Evolutionary conservation across 345 rosid genomes (phyloP), one percentile per base, ranked within the genome.

Genomic region (Pugionium cornutum): DNA sequence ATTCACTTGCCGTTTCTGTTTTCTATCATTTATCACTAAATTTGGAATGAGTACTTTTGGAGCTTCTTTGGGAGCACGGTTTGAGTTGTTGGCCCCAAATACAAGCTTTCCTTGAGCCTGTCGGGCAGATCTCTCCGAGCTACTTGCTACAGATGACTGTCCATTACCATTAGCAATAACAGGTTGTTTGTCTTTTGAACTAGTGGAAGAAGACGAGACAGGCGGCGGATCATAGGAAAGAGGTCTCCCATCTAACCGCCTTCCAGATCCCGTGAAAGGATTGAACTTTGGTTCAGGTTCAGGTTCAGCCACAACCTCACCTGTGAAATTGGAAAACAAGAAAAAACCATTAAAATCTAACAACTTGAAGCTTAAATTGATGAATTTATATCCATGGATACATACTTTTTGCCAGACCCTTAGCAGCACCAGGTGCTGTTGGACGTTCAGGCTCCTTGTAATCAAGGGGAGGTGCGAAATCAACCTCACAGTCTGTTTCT

Each of bases 401-500:
- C 25, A 27, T 56, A 87, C 95, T 90, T 86, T 81, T 84, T 10
- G 85, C 50, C 0, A 60, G 31, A 61, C 78, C 80, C 78, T 75
- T 87, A 73, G 78, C 64, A 32, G 74, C 61, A 46, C 75, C 51
- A 3, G 90, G 81, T 75, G 18, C 18, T 18, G 18, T 18, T 18
- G 18, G 18, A 18, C 66, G 84, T 75, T 79, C 90, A 40, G 97
- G 97, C 53, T 90, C 97, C 69, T 83, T 86, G 83, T 87, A 90
- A 79, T 90, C 97, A 60, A 90, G 72, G 3, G 97, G 97, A 78
- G 95, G 92, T 8, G 97, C 97, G 70, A 90, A 90, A 73, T 90
- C 97, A 66, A 90, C 97, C 77, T 87, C 97, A 64, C 97, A 90
- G 66, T 90, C 97, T 4, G 97, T 90, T 86, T 90, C 97, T 50